Conservation (phyloP, 805 yeast genomes). For the Saccharomycopsis babjevae region DNA sequence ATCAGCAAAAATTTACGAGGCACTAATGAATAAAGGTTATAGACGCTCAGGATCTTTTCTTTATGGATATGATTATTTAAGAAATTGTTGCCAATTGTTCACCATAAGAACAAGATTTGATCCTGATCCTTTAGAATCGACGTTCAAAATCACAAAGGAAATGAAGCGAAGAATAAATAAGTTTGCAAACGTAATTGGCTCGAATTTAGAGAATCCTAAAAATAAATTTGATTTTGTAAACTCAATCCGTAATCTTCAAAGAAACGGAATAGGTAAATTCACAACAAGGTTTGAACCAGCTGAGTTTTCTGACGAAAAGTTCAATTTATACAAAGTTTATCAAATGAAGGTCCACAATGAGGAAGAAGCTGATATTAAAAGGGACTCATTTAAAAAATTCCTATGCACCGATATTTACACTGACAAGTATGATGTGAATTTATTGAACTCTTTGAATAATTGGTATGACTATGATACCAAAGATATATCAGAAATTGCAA, state of each 20-base stretch:
- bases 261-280: constrained; percentile 21
- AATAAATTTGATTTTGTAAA: constrained; percentile 9
- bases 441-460: background rate
- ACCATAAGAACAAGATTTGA: constrained; percentile 54
- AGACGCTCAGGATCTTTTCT: constrained; percentile 68
- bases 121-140: constrained; percentile 9
- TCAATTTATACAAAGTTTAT: constrained; percentile 50
- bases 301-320: constrained; percentile 47
- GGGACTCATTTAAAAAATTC: constrained; percentile 47
- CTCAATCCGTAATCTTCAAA: constrained; percentile 7
- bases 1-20: constrained; percentile 41
- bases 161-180: constrained; percentile 55
- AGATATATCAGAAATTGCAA: background rate
- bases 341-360: constrained; percentile 68
- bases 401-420: constrained; percentile 60
- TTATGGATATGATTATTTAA: constrained; percentile 54
- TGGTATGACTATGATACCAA: constrained; percentile 6
- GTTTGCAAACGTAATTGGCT: constrained; percentile 35
- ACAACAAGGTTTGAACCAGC: constrained; percentile 45
- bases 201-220: constrained; percentile 15
- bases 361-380: constrained; percentile 33
- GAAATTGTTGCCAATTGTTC: constrained; percentile 71
- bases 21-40: constrained; percentile 60
- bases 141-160: constrained; percentile 48
- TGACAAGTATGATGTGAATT: constrained; percentile 20